Conservation (phyloP, 805 yeast genomes). For the Wickerhamiella spandovensis region DNA sequence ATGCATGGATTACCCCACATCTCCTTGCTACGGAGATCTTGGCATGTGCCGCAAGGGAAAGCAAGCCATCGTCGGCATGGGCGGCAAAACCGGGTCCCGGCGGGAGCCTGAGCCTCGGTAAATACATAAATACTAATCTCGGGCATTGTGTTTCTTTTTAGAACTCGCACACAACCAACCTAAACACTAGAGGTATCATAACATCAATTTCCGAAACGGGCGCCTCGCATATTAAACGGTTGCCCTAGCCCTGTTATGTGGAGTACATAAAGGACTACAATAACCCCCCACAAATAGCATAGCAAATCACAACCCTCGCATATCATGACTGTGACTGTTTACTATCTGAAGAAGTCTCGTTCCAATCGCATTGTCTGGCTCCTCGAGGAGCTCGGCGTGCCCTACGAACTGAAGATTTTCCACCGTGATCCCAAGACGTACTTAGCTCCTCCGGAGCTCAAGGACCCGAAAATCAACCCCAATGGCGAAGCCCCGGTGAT, state of each 20-base stretch:
- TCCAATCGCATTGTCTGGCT: constrained; percentile 52
- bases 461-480: constrained; percentile 35
- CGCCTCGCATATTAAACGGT: neutral
- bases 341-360: constrained; percentile 42
- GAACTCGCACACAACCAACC: no score
- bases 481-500: constrained; percentile 52
- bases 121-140: no score
- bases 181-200: no score
- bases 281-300: neutral
- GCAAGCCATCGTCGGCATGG: neutral
- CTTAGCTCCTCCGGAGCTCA: constrained; percentile 37
- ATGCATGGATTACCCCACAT: neutral
- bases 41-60: neutral
- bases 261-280: neutral
- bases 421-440: constrained; percentile 34
- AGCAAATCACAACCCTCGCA: neutral
- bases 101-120: no score
- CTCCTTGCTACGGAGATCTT: neutral
- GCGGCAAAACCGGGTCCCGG: no score
- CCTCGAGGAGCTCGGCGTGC: constrained; percentile 41
- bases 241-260: neutral
- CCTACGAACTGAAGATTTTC: constrained; percentile 40
- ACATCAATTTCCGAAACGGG: neutral
- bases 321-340: constrained; percentile 1
- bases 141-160: no score